Conservation (phyloP, 2,329 filamentous ascomycete genomes). For the Aquanectria penicillioides region DNA sequence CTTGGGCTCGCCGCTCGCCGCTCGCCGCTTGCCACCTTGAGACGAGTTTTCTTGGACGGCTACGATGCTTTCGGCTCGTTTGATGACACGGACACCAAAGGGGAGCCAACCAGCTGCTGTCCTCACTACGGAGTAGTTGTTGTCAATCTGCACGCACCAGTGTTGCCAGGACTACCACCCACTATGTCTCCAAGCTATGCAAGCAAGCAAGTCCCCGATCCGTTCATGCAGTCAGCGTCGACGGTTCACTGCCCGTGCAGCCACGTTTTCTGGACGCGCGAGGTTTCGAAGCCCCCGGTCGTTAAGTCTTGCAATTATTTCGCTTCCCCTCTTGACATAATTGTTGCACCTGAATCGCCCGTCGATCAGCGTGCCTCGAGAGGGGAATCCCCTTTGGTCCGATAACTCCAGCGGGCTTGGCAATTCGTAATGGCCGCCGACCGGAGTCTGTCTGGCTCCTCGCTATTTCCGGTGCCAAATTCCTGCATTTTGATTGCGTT, state of each 20-base stretch:
- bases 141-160: too few species aligned
- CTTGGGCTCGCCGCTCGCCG: constrained; percentile 19
- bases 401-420: not conserved
- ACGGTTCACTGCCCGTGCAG: constrained; percentile 9
- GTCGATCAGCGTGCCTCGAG: too few species aligned
- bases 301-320: not conserved
- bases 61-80: constrained; percentile 13
- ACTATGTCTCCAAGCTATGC: too few species aligned
- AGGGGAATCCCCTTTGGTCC: not conserved
- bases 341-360: not conserved
- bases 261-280: constrained; percentile 7
- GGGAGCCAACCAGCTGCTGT: too few species aligned
- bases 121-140: too few species aligned
- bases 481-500: too few species aligned
- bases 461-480: too few species aligned
- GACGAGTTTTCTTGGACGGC: too few species aligned
- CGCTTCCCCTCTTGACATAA: not conserved
- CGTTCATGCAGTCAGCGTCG: constrained; percentile 19
- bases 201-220: constrained; percentile 19
- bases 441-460: too few species aligned
- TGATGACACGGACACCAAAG: too few species aligned
- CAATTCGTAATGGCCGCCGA: too few species aligned
- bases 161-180: not conserved
- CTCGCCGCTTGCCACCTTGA: constrained; percentile 26
- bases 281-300: not conserved